Evolutionary conservation across 2,329 filamentous ascomycete genomes (phyloP).

Genomic region (Venturia aucupariae): DNA sequence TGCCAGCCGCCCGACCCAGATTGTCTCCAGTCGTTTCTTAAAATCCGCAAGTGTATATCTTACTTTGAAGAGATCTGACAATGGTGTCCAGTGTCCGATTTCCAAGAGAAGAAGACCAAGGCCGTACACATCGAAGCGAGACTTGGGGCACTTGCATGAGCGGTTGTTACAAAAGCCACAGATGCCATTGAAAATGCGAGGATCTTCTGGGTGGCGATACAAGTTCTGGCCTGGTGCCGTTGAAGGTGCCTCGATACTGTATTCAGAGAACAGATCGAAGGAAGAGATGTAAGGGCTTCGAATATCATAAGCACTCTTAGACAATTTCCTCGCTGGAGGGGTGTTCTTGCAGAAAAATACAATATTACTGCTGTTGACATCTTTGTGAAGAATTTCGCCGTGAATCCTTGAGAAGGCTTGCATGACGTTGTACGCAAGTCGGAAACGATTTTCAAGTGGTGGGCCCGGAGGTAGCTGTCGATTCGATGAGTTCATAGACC

Average conservation of each 20-base stretch:
- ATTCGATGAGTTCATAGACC: conserved; percentile 31
- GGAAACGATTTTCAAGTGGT: conserved; percentile 65
- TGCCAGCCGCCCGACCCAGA: conserved; percentile 55
- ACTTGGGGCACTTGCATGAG: conserved; percentile 28
- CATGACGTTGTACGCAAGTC: conserved; percentile 61
- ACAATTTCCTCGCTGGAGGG: conserved; percentile 23
- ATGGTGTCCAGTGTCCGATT: conserved; percentile 64
- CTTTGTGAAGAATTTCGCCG: conserved; percentile 59
- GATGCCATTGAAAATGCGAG: conserved; percentile 18
- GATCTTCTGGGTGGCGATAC: conserved; percentile 57
- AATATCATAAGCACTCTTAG: conserved; percentile 41
- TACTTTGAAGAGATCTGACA: conserved; percentile 49
- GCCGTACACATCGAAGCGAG: conserved; percentile 56
- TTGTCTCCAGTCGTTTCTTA: conserved; percentile 53
- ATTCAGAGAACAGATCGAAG: conserved; percentile 62
- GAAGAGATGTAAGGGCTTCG: conserved; percentile 61
- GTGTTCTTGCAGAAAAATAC: conserved; percentile 47
- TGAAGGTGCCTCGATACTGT: conserved; percentile 37
- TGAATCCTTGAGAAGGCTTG: conserved; percentile 68
- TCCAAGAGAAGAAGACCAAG: conserved; percentile 65
- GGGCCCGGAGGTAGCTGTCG: conserved; percentile 38
- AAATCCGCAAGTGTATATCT: conserved; percentile 53
- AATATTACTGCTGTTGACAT: conserved; percentile 58
- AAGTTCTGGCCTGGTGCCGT: conserved; percentile 44
- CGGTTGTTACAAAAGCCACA: conserved; percentile 12